Evolutionary conservation across 106 monocot genomes (phyloP).

Genomic region (Vanilla planifolia): DNA sequence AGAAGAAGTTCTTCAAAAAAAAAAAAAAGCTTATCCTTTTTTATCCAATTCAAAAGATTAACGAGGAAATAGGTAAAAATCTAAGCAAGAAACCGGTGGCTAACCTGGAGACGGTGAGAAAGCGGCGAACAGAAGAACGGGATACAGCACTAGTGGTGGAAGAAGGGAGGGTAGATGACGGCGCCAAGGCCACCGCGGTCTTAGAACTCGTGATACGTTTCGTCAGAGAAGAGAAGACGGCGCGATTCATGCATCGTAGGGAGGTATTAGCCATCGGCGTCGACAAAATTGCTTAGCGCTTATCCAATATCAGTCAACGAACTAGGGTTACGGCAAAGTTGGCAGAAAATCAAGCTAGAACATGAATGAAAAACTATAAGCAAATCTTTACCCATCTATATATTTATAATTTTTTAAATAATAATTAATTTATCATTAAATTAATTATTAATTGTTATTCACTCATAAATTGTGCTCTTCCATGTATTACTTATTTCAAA

Average conservation of each 20-base stretch:
- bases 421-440: too few species aligned
- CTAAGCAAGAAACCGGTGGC: background rate
- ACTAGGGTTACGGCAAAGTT: too few species aligned
- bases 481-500: too few species aligned
- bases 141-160: background rate
- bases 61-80: background rate
- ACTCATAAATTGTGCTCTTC: too few species aligned
- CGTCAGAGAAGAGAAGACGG: conserved; percentile 5
- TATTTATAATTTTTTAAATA: too few species aligned
- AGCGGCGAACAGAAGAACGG: background rate
- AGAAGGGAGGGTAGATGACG: background rate
- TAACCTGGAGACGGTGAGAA: conserved; percentile 6
- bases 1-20: conserved; percentile 10
- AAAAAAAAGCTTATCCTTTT: background rate
- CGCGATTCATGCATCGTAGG: conserved; percentile 9
- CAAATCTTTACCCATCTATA: too few species aligned
- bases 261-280: conserved; percentile 10
- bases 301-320: too few species aligned
- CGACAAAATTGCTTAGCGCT: too few species aligned
- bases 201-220: background rate
- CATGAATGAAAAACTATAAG: too few species aligned
- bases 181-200: background rate
- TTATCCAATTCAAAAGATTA: background rate
- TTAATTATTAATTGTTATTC: too few species aligned
- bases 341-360: too few species aligned